Conservation (phyloP, 2,329 filamentous ascomycete genomes). For the Monosporascus cannonballus region DNA sequence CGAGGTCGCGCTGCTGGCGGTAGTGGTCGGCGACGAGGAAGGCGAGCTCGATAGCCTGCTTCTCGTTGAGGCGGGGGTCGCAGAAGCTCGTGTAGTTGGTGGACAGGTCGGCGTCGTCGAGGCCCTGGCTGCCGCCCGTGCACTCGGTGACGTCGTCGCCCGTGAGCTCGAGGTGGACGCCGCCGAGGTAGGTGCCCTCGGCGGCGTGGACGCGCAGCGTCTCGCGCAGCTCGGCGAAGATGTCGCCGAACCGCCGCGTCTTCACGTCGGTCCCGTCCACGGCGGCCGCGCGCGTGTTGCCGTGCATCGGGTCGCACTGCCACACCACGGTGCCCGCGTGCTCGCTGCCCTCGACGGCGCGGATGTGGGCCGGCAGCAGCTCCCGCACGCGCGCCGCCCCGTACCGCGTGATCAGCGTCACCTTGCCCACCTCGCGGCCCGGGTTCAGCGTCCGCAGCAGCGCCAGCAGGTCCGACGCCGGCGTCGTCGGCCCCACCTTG, state of each 20-base stretch:
- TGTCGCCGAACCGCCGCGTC: slow-evolving; percentile 85
- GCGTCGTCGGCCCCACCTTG: slow-evolving; percentile 88
- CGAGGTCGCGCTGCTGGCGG: slow-evolving; percentile 30
- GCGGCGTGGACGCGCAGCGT: slow-evolving; percentile 81
- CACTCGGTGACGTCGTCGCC: slow-evolving; percentile 97
- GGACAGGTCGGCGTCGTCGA: slow-evolving; percentile 82
- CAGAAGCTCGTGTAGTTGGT: slow-evolving; percentile 95
- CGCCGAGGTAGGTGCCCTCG: slow-evolving; percentile 80
- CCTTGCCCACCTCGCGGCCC: slow-evolving; percentile 73
- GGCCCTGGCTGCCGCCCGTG: slow-evolving; percentile 78
- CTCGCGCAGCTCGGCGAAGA: slow-evolving; percentile 78
- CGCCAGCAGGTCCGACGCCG: slow-evolving; percentile 64
- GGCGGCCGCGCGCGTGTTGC: slow-evolving; percentile 64
- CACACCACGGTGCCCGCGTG: slow-evolving; percentile 67
- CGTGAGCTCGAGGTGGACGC: slow-evolving; percentile 90
- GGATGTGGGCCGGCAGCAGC: slow-evolving; percentile 79
- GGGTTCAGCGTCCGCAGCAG: slow-evolving; percentile 87
- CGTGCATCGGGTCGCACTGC: slow-evolving; percentile 99
- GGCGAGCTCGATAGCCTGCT: slow-evolving; percentile 90
- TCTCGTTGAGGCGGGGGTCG: slow-evolving; percentile 92
- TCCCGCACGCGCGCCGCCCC: slow-evolving; percentile 70
- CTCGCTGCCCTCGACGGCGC: slow-evolving; percentile 76
- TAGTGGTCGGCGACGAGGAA: slow-evolving; percentile 88
- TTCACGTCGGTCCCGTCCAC: slow-evolving; percentile 61
- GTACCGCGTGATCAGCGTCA: slow-evolving; percentile 94